A percentile compares a stretch with the other conserved stretches of the same genome.
These are phyloP conservation scores for Aeschynomene evenia DNA, from an alignment of 306 rosid species.

Conservation along the genomic window DNA sequence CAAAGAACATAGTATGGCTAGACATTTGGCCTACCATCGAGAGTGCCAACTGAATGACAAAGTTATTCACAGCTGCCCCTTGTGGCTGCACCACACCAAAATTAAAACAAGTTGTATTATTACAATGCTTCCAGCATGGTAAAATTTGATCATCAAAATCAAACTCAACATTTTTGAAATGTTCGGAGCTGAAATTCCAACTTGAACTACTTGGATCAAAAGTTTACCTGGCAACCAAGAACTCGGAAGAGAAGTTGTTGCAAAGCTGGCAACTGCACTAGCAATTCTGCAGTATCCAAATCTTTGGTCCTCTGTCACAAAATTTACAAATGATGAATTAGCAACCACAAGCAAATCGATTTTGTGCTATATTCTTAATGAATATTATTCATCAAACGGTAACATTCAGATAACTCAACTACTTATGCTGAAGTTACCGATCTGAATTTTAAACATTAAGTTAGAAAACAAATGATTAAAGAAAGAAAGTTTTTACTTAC, in stretches of 20 bases:
- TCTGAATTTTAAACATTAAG: neutral
- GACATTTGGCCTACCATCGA: conserved; percentile 64
- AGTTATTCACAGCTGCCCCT: conserved; percentile 90
- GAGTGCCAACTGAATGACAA: conserved; percentile 84
- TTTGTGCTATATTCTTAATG: neutral
- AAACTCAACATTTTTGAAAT: conserved; percentile 8
- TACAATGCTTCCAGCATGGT: neutral
- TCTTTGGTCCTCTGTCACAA: conserved; percentile 94
- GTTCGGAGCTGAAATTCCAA: conserved; percentile 12
- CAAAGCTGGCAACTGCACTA: conserved; percentile 90
- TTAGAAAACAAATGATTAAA: neutral
- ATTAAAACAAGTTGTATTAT: conserved; percentile 3
- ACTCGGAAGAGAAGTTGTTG: conserved; percentile 92
- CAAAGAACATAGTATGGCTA: conserved; percentile 5
- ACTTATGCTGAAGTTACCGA: conserved; percentile 1
- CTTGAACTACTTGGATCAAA: conserved; percentile 13
- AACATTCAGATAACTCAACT: conserved; percentile 5
- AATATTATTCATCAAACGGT: neutral
- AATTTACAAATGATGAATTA: conserved; percentile 26
- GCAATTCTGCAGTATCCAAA: conserved; percentile 81
- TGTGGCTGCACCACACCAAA: conserved; percentile 71
- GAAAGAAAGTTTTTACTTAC: conserved; percentile 51
- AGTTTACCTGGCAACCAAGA: conserved; percentile 81
- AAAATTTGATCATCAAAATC: conserved; percentile 10
- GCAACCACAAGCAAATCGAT: neutral